Percentiles rank a stretch among this genome's conserved stretches.
These are phyloP conservation scores for Xylaria sp. DNA, from an alignment of 2,329 filamentous ascomycete species.

Conservation along the genomic window DNA sequence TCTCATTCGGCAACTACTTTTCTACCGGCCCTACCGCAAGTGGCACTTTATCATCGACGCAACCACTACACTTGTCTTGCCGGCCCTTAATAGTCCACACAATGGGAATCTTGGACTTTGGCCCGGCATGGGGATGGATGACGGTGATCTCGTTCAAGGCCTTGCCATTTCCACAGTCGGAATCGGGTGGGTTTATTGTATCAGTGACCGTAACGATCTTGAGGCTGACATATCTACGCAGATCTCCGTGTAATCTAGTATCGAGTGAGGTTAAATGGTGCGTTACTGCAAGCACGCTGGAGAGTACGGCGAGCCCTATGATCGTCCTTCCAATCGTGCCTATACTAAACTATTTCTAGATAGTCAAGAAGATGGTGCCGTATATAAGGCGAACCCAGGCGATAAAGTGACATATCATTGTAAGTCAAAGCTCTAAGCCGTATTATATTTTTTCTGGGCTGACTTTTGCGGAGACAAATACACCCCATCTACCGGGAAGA, in stretches of 20 bases:
- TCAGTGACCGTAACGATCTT: background rate
- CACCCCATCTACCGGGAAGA: conserved; percentile 21
- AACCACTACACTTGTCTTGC: conserved; percentile 22
- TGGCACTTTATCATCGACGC: conserved; percentile 25
- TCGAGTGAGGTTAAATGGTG: conserved; percentile 24
- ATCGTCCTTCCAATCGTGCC: background rate
- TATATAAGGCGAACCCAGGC: conserved; percentile 26
- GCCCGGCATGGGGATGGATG: conserved; percentile 31
- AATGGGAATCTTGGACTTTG: conserved; percentile 29
- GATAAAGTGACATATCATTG: conserved; percentile 26
- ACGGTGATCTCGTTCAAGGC: conserved; percentile 27
- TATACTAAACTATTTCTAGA: conserved; percentile 8
- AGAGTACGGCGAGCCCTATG: conserved; percentile 11
- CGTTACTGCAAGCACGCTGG: conserved; percentile 24
- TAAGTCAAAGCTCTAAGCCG: background rate
- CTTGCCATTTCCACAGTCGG: conserved; percentile 28
- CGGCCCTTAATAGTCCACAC: conserved; percentile 24
- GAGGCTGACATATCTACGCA: background rate
- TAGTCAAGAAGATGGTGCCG: conserved; percentile 25
- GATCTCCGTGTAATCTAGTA: conserved; percentile 22
- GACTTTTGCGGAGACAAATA: conserved; percentile 17
- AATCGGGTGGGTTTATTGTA: conserved; percentile 13
- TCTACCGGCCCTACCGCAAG: conserved; percentile 17
- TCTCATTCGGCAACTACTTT: conserved; percentile 30
- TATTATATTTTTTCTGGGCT: background rate